A percentile compares a stretch with the other conserved stretches of the same genome.
phyloP scores from a whole-genome alignment of 306 rosid species.

The Geum urbanum region DNA sequence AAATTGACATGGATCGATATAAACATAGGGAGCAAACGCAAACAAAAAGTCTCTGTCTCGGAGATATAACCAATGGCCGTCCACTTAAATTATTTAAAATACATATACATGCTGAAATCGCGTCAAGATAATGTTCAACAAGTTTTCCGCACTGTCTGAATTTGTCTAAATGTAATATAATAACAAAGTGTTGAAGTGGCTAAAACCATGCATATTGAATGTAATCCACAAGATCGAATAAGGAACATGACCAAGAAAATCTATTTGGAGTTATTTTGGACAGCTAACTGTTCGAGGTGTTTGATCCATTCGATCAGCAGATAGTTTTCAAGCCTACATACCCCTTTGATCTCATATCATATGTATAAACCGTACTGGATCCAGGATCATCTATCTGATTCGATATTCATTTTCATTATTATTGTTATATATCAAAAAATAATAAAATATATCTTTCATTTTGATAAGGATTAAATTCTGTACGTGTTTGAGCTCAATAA shows the following conservation, averaged over 20 bases:
- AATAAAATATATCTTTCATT: too few relatives aligned
- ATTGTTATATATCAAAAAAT: too few relatives aligned
- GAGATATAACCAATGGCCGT: neutral
- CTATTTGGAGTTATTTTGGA: too few relatives aligned
- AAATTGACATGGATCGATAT: too few relatives aligned
- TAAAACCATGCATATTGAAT: neutral
- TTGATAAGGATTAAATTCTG: too few relatives aligned
- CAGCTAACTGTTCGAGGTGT: neutral
- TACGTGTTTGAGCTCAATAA: too few relatives aligned
- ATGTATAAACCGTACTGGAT: neutral
- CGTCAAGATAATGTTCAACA: neutral
- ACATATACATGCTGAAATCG: neutral
- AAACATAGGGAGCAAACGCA: neutral
- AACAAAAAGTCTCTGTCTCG: neutral
- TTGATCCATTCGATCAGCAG: neutral
- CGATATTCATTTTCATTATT: too few relatives aligned
- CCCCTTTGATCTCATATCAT: neutral
- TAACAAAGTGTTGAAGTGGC: neutral
- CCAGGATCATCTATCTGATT: too few relatives aligned
- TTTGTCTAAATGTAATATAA: neutral
- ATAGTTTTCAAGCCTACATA: neutral
- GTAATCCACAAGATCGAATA: neutral
- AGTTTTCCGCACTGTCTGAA: neutral
- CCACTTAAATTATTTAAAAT: neutral
- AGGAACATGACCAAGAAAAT: neutral